These are phyloP conservation scores for Tremella mesenterica DNA, from an alignment of 768 basidiomycete genomes.

Conservation along the genomic window DNA sequence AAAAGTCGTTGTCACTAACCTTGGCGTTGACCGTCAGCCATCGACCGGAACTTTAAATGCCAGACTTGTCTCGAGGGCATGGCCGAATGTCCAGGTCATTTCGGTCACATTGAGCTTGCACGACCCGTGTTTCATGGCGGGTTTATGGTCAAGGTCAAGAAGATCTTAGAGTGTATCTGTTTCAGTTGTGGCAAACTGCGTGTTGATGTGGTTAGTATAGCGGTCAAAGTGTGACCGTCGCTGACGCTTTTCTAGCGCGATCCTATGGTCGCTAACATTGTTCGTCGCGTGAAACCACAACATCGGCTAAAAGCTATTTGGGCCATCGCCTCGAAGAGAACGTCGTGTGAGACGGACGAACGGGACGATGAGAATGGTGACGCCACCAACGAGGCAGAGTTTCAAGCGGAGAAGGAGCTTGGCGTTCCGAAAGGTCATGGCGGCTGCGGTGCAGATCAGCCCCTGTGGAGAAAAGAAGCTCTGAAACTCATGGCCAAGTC, in stretches of 20 bases:
- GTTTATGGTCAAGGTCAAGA: slow-evolving; percentile 98
- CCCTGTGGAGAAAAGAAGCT: slow-evolving; percentile 83
- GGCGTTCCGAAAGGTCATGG: slow-evolving; percentile 58
- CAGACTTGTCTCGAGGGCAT: slow-evolving; percentile 99
- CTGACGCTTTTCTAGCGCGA: slow-evolving; percentile 24
- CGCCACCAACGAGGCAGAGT: slow-evolving; percentile 35
- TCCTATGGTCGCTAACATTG: slow-evolving; percentile 29
- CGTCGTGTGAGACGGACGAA: slow-evolving; percentile 78
- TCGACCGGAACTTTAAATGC: slow-evolving; percentile 64
- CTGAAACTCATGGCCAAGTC: slow-evolving; percentile 89
- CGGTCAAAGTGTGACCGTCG: not conserved
- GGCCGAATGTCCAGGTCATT: slow-evolving; percentile 98
- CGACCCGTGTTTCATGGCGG: slow-evolving; percentile 93
- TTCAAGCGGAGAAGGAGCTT: slow-evolving; percentile 57
- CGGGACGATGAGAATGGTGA: slow-evolving; percentile 68
- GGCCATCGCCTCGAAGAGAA: slow-evolving; percentile 50
- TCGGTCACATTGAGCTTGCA: slow-evolving; percentile 95
- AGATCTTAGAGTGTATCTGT: slow-evolving; percentile 97
- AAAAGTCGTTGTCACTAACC: not conserved
- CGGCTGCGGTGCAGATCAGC: slow-evolving; percentile 92
- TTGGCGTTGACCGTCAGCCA: slow-evolving; percentile 23
- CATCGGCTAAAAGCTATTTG: slow-evolving; percentile 44
- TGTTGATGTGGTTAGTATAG: slow-evolving; percentile 83
- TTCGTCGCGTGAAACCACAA: slow-evolving; percentile 37
- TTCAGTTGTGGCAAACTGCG: slow-evolving; percentile 97